Evolutionary conservation across 306 rosid species (phyloP).

Genomic region (Oxytropis ochrocephala): DNA sequence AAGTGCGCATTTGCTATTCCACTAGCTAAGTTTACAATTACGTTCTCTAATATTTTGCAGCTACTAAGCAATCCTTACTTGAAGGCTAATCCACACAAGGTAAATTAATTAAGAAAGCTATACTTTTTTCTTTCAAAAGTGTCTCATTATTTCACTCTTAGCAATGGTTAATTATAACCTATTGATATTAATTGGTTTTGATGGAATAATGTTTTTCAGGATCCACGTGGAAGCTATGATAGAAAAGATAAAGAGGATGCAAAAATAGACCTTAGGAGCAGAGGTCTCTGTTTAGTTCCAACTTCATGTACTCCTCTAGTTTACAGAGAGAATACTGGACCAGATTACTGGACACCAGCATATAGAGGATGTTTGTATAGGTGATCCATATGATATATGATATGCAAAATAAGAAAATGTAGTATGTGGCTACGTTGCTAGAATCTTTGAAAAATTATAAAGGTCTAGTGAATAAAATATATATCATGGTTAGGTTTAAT

Average conservation of each 20-base stretch:
- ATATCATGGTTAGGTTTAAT: not conserved
- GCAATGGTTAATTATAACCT: not conserved
- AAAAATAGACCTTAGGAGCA: slow-evolving; percentile 56
- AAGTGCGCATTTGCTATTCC: not conserved
- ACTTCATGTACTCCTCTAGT: slow-evolving; percentile 71
- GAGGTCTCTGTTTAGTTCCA: slow-evolving; percentile 90
- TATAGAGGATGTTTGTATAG: slow-evolving; percentile 87
- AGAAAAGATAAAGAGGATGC: slow-evolving; percentile 53
- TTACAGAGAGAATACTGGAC: slow-evolving; percentile 67
- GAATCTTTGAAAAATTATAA: slow-evolving; percentile 11
- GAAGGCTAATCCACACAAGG: slow-evolving; percentile 74
- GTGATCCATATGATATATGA: slow-evolving; percentile 15
- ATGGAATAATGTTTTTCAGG: slow-evolving; percentile 36
- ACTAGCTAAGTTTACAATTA: not conserved
- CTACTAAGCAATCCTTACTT: slow-evolving; percentile 69
- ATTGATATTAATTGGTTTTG: not conserved
- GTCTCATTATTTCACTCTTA: not conserved
- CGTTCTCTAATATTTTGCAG: slow-evolving; percentile 30
- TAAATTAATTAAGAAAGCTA: not conserved
- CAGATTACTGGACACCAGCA: slow-evolving; percentile 92
- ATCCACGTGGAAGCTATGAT: slow-evolving; percentile 63
- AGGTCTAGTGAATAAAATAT: slow-evolving; percentile 13
- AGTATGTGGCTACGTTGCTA: slow-evolving; percentile 8
- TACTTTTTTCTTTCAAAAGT: not conserved
- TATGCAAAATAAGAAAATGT: not conserved